These are phyloP conservation scores for Chaetomium cochliodes DNA, from an alignment of 495 filamentous ascomycete genomes.

Conservation along the genomic window DNA sequence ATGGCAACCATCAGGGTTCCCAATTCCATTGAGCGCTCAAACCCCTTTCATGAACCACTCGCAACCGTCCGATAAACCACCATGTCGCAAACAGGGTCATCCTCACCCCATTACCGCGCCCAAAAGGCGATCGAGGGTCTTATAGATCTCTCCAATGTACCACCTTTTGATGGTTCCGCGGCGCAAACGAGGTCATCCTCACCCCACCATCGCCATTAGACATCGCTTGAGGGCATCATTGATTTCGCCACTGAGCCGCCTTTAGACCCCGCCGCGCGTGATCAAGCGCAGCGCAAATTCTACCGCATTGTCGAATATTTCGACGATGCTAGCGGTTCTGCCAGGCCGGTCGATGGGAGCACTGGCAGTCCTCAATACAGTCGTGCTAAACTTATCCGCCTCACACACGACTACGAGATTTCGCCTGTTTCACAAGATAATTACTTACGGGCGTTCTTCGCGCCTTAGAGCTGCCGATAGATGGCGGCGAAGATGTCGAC, in stretches of 20 bases:
- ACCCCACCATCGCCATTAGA: background rate
- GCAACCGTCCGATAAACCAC: too few species aligned
- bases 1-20: too few species aligned
- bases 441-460: conserved; percentile 29
- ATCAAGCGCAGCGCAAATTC: conserved; percentile 9
- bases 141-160: too few species aligned
- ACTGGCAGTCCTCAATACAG: conserved; percentile 8
- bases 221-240: background rate
- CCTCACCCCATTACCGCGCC: too few species aligned
- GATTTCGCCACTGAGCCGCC: conserved; percentile 8
- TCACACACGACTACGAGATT: conserved; percentile 31
- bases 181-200: background rate
- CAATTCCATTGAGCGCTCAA: too few species aligned
- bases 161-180: background rate
- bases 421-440: conserved; percentile 28
- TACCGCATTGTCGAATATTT: conserved; percentile 17
- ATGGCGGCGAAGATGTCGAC: conserved; percentile 16
- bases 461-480: conserved; percentile 23
- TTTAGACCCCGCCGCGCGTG: conserved; percentile 13
- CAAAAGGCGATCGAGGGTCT: too few species aligned
- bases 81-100: too few species aligned
- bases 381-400: conserved; percentile 26
- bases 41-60: too few species aligned
- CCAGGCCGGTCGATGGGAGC: background rate
- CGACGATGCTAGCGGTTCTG: background rate